A percentile compares a stretch with the other conserved stretches of the same genome.
phyloP scores from a whole-genome alignment of 2,329 filamentous ascomycete genomes.

The Graphilbum sp. region DNA sequence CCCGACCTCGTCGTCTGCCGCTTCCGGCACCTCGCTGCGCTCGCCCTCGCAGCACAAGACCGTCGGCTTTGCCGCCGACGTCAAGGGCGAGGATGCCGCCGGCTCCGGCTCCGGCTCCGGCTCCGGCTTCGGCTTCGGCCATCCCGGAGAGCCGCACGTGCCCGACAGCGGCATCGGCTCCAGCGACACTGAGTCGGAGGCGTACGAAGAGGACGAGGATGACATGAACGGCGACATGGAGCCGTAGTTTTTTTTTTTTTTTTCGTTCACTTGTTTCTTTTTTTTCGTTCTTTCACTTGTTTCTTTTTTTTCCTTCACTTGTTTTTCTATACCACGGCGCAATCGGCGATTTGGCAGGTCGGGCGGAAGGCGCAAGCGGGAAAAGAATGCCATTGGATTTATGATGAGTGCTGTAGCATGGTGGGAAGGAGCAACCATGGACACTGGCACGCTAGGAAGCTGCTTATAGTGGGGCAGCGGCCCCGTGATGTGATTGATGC shows the following conservation, averaged over 20 bases:
- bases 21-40: constrained; percentile 1
- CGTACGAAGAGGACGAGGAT: constrained; percentile 15
- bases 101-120: background rate
- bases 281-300: background rate
- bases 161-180: background rate
- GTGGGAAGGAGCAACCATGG: no score
- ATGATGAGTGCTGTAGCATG: no score
- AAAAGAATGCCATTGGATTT: no score
- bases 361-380: no score
- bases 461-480: no score
- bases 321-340: background rate
- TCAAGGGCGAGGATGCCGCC: constrained; percentile 17
- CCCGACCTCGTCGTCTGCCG: constrained; percentile 5
- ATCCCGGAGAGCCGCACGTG: background rate
- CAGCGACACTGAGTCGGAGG: constrained; percentile 13
- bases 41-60: constrained; percentile 26
- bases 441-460: no score
- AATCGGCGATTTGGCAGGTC: no score
- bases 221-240: background rate
- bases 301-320: background rate
- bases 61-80: constrained; percentile 46
- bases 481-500: no score
- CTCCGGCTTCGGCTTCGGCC: background rate
- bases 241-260: background rate
- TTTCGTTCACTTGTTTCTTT: background rate